Evolutionary conservation across 2,329 filamentous ascomycete species (phyloP).

Genomic region (Sarocladium kiliense): DNA sequence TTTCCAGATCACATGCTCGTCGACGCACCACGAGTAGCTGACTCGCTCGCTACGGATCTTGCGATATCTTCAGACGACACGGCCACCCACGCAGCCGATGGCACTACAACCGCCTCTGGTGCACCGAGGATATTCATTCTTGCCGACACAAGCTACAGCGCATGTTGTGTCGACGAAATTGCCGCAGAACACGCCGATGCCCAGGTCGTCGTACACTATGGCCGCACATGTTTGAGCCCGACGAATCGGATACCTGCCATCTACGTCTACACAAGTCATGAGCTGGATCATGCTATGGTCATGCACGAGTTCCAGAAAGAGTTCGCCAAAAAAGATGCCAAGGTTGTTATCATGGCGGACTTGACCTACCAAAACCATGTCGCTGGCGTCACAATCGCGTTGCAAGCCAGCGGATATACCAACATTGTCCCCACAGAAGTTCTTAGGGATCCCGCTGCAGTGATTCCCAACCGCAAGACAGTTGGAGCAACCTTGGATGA

Average conservation of each 20-base stretch:
- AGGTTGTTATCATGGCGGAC: conserved; percentile 80
- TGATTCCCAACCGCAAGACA: conserved; percentile 78
- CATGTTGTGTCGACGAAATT: conserved; percentile 95
- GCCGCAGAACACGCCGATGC: conserved; percentile 91
- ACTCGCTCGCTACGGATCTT: conserved; percentile 36
- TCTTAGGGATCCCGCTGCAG: conserved; percentile 70
- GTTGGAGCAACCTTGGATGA: conserved; percentile 29
- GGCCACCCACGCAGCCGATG: conserved; percentile 9
- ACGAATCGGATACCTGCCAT: conserved; percentile 83
- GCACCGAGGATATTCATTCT: conserved; percentile 67
- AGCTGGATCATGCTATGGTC: conserved; percentile 57
- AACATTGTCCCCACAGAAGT: conserved; percentile 66
- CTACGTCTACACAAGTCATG: conserved; percentile 78
- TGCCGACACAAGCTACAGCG: conserved; percentile 92
- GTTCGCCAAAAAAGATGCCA: conserved; percentile 59
- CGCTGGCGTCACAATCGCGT: conserved; percentile 43
- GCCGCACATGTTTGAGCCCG: conserved; percentile 84
- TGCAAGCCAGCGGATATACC: conserved; percentile 62
- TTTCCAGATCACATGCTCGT: conserved; percentile 91
- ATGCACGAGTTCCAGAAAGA: conserved; percentile 58
- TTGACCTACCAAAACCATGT: conserved; percentile 81
- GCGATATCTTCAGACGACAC: background rate
- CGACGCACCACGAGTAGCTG: conserved; percentile 77
- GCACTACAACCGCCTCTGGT: conserved; percentile 13
- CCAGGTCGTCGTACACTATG: conserved; percentile 91